phyloP scores from a whole-genome alignment of 805 yeast species.

The Lachancea cidri region DNA sequence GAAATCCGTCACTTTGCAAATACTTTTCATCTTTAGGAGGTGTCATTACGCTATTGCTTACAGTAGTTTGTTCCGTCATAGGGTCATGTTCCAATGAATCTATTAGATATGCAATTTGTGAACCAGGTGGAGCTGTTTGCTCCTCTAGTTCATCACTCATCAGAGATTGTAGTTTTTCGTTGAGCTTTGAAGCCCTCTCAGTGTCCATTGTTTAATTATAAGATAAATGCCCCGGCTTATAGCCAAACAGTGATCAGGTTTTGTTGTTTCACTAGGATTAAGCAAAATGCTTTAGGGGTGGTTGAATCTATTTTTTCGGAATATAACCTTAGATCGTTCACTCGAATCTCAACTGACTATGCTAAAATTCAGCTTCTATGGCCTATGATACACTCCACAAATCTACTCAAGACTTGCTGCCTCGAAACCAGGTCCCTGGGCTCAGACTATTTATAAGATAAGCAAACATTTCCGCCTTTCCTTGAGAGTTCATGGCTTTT shows the following conservation, averaged over 20 bases:
- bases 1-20: constrained; percentile 7
- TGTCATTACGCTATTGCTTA: not conserved
- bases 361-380: no score
- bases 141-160: constrained; percentile 1
- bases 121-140: not conserved
- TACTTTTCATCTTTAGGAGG: constrained; percentile 2
- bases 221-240: not conserved
- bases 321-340: no score
- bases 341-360: no score
- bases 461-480: not conserved
- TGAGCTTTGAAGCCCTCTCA: constrained; percentile 2
- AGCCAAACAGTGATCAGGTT: no score
- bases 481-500: not conserved
- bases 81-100: constrained; percentile 4
- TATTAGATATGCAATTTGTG: constrained; percentile 2
- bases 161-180: constrained; percentile 4
- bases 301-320: no score
- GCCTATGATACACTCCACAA: not conserved
- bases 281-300: no score
- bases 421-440: not conserved
- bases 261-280: no score
- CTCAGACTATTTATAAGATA: no score
- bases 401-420: not conserved
- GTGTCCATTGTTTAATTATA: not conserved
- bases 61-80: not conserved